Evolutionary conservation across 495 filamentous ascomycete genomes (phyloP).

Genomic region (Xylaria bambusicola): DNA sequence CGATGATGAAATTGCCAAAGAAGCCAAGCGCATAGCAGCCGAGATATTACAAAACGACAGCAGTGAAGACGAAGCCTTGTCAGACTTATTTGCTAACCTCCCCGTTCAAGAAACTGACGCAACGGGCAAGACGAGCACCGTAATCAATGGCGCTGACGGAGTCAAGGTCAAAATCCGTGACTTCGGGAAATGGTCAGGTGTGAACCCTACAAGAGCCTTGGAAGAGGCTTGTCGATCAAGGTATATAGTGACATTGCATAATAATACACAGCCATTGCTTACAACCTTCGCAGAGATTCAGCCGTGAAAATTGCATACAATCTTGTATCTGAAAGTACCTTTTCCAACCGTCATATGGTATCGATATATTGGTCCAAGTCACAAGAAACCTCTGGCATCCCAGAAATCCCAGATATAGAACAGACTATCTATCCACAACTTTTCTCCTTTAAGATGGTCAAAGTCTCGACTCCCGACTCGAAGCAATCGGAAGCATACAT

Average conservation of each 20-base stretch:
- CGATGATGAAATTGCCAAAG: constrained; percentile 49
- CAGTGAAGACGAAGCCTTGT: constrained; percentile 55
- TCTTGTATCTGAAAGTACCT: constrained; percentile 67
- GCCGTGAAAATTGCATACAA: constrained; percentile 64
- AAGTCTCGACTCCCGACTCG: constrained; percentile 69
- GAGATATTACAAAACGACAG: constrained; percentile 53
- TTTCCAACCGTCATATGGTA: constrained; percentile 72
- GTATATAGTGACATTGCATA: constrained; percentile 41
- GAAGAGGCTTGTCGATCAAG: constrained; percentile 87
- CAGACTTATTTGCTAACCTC: constrained; percentile 67
- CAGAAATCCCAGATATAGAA: constrained; percentile 46
- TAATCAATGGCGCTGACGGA: constrained; percentile 52
- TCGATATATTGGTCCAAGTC: constrained; percentile 78
- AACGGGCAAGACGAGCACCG: constrained; percentile 54
- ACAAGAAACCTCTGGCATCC: constrained; percentile 57
- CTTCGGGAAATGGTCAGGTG: constrained; percentile 77
- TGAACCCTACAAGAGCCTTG: constrained; percentile 70
- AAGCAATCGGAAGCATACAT: constrained; percentile 86
- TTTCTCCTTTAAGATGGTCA: constrained; percentile 67
- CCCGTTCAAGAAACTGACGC: constrained; percentile 62
- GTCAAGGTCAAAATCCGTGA: constrained; percentile 65
- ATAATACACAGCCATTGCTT: constrained; percentile 10
- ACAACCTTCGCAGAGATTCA: constrained; percentile 59
- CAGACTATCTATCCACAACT: constrained; percentile 42
- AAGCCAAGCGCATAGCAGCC: constrained; percentile 52